Percentiles rank a stretch among this genome's conserved stretches.
These are phyloP conservation scores for Fusarium anguioides DNA, from an alignment of 2,329 filamentous ascomycete genomes.

Conservation along the genomic window DNA sequence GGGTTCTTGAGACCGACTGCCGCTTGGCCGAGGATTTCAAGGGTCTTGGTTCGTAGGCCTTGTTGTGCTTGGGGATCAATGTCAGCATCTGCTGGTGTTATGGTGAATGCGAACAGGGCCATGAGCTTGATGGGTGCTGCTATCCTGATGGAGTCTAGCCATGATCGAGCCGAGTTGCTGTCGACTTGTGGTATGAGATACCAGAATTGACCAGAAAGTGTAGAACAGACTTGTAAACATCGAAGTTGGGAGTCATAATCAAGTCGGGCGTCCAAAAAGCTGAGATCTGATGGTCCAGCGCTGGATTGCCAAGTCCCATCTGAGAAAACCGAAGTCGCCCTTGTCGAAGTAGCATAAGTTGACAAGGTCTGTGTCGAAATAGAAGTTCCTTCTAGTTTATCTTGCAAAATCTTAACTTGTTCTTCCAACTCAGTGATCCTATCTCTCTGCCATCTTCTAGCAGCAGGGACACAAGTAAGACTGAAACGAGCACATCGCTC, in stretches of 20 bases:
- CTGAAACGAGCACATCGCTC: conserved; percentile 19
- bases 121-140: conserved; percentile 15
- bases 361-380: conserved; percentile 3
- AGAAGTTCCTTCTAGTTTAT: conserved; percentile 4
- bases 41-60: conserved; percentile 3
- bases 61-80: conserved; percentile 12
- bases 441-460: conserved; percentile 29
- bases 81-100: background rate
- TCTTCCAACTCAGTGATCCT: conserved; percentile 25
- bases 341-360: conserved; percentile 7
- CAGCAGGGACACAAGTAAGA: conserved; percentile 21
- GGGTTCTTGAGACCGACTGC: conserved; percentile 14
- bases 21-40: conserved; percentile 19
- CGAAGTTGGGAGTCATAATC: conserved; percentile 11
- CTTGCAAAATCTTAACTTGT: conserved; percentile 20
- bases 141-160: conserved; percentile 9
- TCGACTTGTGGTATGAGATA: conserved; percentile 6
- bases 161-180: background rate
- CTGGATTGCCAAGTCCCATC: background rate
- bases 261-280: conserved; percentile 16
- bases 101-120: conserved; percentile 8
- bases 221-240: background rate
- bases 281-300: background rate
- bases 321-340: conserved; percentile 21
- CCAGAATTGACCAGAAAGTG: background rate